These are phyloP conservation scores for Jatropha multifida DNA, from an alignment of 441 rosid species.

Conservation along the genomic window DNA sequence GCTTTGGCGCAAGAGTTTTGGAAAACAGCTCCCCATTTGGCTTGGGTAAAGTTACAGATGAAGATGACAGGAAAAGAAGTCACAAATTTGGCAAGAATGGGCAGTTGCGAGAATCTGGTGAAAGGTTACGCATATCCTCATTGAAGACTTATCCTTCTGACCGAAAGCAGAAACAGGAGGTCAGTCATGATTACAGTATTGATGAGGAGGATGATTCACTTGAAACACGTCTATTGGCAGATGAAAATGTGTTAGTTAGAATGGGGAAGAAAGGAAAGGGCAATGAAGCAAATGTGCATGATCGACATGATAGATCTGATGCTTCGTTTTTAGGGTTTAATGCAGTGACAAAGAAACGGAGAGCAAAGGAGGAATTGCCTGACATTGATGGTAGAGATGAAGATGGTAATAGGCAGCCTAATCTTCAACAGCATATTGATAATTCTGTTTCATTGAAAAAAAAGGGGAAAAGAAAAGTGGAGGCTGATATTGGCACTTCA, in stretches of 20 bases:
- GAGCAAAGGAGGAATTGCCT: slow-evolving; percentile 55
- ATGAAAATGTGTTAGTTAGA: slow-evolving; percentile 44
- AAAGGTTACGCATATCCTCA: slow-evolving; percentile 42
- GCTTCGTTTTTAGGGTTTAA: slow-evolving; percentile 53
- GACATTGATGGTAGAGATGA: slow-evolving; percentile 50
- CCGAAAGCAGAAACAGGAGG: slow-evolving; percentile 52
- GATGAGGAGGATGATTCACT: slow-evolving; percentile 55
- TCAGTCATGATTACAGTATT: slow-evolving; percentile 30
- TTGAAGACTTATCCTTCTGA: slow-evolving; percentile 52
- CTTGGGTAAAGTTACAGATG: slow-evolving; percentile 39
- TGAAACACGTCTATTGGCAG: slow-evolving; percentile 39
- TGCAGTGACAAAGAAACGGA: slow-evolving; percentile 61
- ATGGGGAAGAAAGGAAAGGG: slow-evolving; percentile 54
- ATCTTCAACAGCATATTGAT: slow-evolving; percentile 45
- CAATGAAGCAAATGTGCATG: slow-evolving; percentile 38
- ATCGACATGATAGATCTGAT: slow-evolving; percentile 57
- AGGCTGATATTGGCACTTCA: slow-evolving; percentile 46
- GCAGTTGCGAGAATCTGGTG: slow-evolving; percentile 48
- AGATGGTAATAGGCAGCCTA: slow-evolving; percentile 41
- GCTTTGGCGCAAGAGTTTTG: slow-evolving; percentile 43
- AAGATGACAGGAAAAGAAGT: slow-evolving; percentile 41
- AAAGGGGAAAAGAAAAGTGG: slow-evolving; percentile 72
- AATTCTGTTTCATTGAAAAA: slow-evolving; percentile 53
- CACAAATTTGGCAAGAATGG: slow-evolving; percentile 47
- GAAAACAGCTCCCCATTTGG: slow-evolving; percentile 37